A percentile compares a stretch with the other conserved stretches of the same genome.
Conservation (phyloP, 306 rosid species). For the Acmispon strigosus region DNA sequence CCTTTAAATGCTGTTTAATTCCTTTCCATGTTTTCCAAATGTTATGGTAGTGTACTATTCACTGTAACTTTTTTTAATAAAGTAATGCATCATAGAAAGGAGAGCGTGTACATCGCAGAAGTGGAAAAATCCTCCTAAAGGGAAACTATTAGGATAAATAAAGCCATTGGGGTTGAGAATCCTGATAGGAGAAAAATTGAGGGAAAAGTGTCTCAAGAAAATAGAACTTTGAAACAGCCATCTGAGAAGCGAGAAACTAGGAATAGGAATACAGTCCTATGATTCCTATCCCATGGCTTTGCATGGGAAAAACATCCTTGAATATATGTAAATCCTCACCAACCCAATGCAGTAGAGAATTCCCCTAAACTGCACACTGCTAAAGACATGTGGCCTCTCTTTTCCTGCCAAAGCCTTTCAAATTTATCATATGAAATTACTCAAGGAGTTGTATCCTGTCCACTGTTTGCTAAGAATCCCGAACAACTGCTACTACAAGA, state of each 20-base stretch:
- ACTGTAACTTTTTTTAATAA: not conserved
- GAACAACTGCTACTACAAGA: not conserved
- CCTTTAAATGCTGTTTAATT: not conserved
- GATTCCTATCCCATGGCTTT: not conserved
- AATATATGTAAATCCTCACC: not conserved
- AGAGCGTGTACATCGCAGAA: not conserved
- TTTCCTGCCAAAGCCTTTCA: not conserved
- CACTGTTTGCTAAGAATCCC: not conserved
- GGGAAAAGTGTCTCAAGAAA: not conserved
- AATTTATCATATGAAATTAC: not conserved
- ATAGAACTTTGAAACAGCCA: not conserved
- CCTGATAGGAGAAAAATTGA: too few relatives aligned
- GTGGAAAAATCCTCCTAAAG: not conserved
- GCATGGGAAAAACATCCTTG: not conserved
- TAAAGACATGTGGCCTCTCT: not conserved
- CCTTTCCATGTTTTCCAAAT: not conserved
- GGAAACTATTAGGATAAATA: not conserved
- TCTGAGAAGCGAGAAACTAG: not conserved
- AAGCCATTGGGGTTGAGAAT: not conserved
- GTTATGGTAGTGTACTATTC: not conserved
- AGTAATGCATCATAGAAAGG: not conserved
- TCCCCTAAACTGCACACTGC: not conserved
- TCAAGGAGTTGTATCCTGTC: not conserved
- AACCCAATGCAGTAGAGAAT: not conserved
- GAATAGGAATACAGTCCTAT: not conserved